Evolutionary conservation across 495 filamentous ascomycete species (phyloP), one percentile per base, ranked within the genome.

Genomic region (Cercophora samala): DNA sequence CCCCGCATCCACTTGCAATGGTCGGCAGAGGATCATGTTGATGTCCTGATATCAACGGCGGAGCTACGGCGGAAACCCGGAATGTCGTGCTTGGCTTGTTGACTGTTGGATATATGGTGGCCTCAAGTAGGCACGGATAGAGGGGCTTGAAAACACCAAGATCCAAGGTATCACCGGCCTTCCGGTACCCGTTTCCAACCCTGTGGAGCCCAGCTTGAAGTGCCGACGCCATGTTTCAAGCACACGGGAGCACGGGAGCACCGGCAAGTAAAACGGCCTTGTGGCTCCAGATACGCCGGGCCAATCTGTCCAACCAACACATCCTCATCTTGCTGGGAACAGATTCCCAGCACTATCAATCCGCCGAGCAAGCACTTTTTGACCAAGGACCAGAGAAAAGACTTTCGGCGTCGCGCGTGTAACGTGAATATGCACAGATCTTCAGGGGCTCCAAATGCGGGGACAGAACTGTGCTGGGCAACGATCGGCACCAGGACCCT

Each of bases 391-490:
- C 37, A 46, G 2, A 11, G 15, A 11, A 13, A 17, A 24, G 23
- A 21, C 18, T 58, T 17, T 37, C 25, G 46, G 37, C 19, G 21
- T 19, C 26, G 23, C 29, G 56, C 55, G 21, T 64, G 62, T 53
- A 25, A 64, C 54, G 24, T 26, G 19, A 26, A 52, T 25, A 54
- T 52, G 46, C 19, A 18, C 51, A 60, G 68, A 69, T 69, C 54
- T 58, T 69, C 68, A 69, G 68, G 68, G 64, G 68, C 54, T 25
- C 15, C 2, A 24, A 63, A 42, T 63, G 60, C 63, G 63, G 63
- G 54, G 63, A 15, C 64, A 23, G 60, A 56, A 22, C 23, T 53
- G 18, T 6, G n/a, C 46, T 68, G 56, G 22, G 62, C 64, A 55
- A 52, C 25, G 21, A 25, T 65, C 59, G 53, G 37, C 59, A 63